Evolutionary conservation across 108 stramenopile species (phyloP).

Genomic region (Nitzschia putrida): DNA sequence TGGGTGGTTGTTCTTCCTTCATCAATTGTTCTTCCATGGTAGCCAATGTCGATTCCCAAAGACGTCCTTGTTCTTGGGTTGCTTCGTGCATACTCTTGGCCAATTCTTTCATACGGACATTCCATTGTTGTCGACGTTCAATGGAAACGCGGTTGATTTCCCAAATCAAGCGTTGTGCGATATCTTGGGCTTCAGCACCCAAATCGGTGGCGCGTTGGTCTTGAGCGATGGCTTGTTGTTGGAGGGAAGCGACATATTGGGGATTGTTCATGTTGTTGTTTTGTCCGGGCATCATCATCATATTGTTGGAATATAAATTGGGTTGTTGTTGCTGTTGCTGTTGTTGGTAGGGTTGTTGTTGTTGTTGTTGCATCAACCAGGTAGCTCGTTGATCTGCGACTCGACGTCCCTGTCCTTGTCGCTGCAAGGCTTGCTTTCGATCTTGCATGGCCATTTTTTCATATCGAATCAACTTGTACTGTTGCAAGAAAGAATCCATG

Average conservation of each 20-base stretch:
- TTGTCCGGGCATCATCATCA: no score
- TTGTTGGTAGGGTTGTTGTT: constrained; percentile 23
- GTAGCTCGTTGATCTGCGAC: constrained; percentile 67
- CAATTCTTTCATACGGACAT: constrained; percentile 66
- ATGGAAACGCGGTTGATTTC: constrained; percentile 75
- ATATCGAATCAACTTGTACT: constrained; percentile 77
- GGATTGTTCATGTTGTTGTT: constrained; percentile 33
- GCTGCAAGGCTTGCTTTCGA: constrained; percentile 60
- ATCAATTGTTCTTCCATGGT: constrained; percentile 14
- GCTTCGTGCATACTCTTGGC: constrained; percentile 74
- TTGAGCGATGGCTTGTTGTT: constrained; percentile 58
- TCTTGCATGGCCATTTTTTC: constrained; percentile 83
- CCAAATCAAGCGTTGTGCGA: constrained; percentile 62
- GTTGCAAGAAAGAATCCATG: constrained; percentile 62
- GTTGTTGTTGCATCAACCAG: constrained; percentile 68
- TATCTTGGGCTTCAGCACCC: constrained; percentile 69
- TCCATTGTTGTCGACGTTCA: constrained; percentile 69
- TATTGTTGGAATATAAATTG: no score
- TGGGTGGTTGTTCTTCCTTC: background rate
- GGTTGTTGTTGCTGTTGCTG: no score
- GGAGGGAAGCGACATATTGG: constrained; percentile 55
- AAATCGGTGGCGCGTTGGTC: constrained; percentile 65
- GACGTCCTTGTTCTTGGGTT: constrained; percentile 62
- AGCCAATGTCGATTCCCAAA: constrained; percentile 72
- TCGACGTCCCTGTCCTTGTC: constrained; percentile 56